These are phyloP conservation scores for Saururus chinensis DNA, from an alignment of 164 flowering plant genomes.

Conservation along the genomic window DNA sequence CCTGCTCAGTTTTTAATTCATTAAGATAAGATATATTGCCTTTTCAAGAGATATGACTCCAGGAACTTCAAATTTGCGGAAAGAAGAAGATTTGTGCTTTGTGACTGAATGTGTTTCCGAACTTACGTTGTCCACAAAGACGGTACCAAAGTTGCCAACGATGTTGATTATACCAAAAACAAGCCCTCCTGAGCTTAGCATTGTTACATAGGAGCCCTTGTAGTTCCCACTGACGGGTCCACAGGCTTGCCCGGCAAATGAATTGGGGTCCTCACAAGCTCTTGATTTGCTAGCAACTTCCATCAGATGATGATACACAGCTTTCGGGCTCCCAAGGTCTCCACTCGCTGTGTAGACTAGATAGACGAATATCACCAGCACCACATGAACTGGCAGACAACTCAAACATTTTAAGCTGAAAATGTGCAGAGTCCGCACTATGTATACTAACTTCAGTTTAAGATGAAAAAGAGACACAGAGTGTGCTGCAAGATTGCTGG, in stretches of 20 bases:
- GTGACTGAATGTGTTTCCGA: background rate
- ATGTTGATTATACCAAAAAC: conserved; percentile 90
- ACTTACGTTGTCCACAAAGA: conserved; percentile 90
- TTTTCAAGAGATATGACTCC: too few relatives aligned
- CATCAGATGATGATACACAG: conserved; percentile 47
- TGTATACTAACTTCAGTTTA: too few relatives aligned
- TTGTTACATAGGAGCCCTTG: conserved; percentile 77
- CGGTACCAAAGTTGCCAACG: conserved; percentile 93
- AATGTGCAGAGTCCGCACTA: background rate
- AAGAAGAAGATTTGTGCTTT: too few relatives aligned
- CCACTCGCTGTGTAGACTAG: conserved; percentile 74
- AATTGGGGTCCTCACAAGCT: conserved; percentile 56
- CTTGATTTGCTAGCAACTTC: conserved; percentile 69
- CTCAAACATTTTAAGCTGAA: background rate
- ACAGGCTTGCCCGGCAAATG: conserved; percentile 77
- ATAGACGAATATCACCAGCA: conserved; percentile 76
- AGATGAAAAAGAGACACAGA: too few relatives aligned
- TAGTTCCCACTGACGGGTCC: conserved; percentile 78
- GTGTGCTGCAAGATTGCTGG: too few relatives aligned
- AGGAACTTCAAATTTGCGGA: too few relatives aligned
- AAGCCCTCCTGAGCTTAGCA: conserved; percentile 90
- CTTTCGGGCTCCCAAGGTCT: conserved; percentile 83
- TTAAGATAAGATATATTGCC: too few relatives aligned
- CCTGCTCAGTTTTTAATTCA: conserved; percentile 27
- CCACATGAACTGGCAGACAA: conserved; percentile 66